phyloP scores from a whole-genome alignment of 306 rosid species.

The Lathyrus sativus region DNA sequence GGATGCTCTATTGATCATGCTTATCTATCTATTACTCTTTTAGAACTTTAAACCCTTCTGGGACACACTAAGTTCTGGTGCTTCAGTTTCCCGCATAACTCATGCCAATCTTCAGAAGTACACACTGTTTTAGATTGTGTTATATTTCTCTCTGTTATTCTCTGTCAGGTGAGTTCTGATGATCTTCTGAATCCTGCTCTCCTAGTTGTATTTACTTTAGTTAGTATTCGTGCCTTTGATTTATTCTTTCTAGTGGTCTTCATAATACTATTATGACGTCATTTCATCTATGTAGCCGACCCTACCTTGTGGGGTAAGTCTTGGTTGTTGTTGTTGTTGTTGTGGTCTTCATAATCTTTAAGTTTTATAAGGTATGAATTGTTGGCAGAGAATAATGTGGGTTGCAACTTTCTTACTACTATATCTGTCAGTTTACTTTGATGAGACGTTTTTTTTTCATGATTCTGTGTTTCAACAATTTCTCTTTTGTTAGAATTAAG shows the following conservation, averaged over 20 bases:
- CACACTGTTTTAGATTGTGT: neutral
- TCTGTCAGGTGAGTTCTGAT: neutral
- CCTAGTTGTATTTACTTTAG: neutral
- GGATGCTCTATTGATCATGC: neutral
- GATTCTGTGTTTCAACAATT: no score
- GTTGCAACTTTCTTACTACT: neutral
- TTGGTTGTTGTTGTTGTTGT: neutral
- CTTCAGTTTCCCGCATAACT: neutral
- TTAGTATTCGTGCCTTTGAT: neutral
- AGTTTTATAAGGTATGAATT: neutral
- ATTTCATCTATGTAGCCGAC: neutral
- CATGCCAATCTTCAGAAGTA: neutral
- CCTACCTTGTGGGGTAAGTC: neutral
- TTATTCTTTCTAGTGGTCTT: neutral
- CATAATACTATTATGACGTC: neutral
- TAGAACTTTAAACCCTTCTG: neutral
- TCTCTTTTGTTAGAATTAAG: no score
- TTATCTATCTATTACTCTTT: neutral
- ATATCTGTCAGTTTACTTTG: neutral
- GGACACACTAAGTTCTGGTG: neutral
- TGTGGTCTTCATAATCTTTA: neutral
- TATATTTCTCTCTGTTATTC: neutral
- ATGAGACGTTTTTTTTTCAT: neutral
- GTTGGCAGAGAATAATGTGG: neutral
- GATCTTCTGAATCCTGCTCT: constrained; percentile 4